phyloP scores from a whole-genome alignment of 305 asterid genomes.

The Striga hermonthica region DNA sequence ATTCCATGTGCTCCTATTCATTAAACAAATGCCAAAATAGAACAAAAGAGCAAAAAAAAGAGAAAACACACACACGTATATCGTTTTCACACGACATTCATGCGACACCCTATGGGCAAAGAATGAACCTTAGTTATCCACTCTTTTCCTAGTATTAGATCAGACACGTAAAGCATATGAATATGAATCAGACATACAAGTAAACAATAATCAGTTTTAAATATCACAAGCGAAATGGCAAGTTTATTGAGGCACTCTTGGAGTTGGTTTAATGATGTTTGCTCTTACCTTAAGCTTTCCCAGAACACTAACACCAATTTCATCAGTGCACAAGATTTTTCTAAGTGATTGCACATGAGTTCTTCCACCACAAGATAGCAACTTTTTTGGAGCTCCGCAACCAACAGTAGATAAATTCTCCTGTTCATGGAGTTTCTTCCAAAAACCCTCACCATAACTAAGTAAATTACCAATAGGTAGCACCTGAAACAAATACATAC shows the following conservation, averaged over 20 bases:
- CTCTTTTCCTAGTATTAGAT: not conserved
- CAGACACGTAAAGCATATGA: slow-evolving; percentile 17
- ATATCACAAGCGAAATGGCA: slow-evolving; percentile 20
- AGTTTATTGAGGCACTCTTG: slow-evolving; percentile 5
- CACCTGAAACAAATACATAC: slow-evolving; percentile 47
- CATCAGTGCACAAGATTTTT: slow-evolving; percentile 49
- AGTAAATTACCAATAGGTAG: slow-evolving; percentile 69
- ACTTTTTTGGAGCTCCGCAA: slow-evolving; percentile 30
- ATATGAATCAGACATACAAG: slow-evolving; percentile 24
- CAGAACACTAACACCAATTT: slow-evolving; percentile 57
- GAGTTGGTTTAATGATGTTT: slow-evolving; percentile 23
- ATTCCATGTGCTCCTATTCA: slow-evolving; percentile 6
- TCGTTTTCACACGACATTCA: not conserved
- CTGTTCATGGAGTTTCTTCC: slow-evolving; percentile 47
- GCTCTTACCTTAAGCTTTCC: slow-evolving; percentile 70
- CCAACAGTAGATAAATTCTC: slow-evolving; percentile 36
- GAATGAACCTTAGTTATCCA: not conserved
- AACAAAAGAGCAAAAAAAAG: slow-evolving; percentile 9
- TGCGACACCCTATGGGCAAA: not conserved
- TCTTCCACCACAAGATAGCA: slow-evolving; percentile 54
- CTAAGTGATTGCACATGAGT: slow-evolving; percentile 43
- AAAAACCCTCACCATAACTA: slow-evolving; percentile 51
- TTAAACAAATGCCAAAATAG: not conserved
- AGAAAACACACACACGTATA: not conserved
- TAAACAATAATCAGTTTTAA: slow-evolving; percentile 10